A percentile compares a stretch with the other conserved stretches of the same genome.
Conservation (phyloP, 768 basidiomycete species). For the Phylloporus sp. region DNA sequence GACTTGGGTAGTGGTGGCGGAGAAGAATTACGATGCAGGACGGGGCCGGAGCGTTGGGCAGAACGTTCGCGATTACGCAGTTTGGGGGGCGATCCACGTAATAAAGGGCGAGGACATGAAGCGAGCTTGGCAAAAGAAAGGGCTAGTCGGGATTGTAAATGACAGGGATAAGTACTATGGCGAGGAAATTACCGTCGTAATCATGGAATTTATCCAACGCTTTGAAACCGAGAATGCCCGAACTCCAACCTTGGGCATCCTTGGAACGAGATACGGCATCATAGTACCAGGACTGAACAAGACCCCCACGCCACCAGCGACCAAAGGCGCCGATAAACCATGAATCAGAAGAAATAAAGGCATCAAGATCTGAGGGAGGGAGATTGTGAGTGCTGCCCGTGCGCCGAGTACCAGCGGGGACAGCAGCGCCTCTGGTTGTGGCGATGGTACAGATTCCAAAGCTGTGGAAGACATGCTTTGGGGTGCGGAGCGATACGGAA, state of each 20-base stretch:
- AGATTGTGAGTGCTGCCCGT: conserved; percentile 30
- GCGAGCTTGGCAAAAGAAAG: conserved; percentile 51
- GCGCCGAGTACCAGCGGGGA: conserved; percentile 54
- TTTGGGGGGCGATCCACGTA: conserved; percentile 51
- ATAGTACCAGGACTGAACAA: conserved; percentile 78
- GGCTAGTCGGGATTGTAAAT: conserved; percentile 30
- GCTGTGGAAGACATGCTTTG: conserved; percentile 81
- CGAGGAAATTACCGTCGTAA: conserved; percentile 50
- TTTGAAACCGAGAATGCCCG: conserved; percentile 75
- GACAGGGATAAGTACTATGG: neutral
- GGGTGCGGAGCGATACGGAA: conserved; percentile 88
- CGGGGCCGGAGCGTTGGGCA: conserved; percentile 36
- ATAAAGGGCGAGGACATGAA: conserved; percentile 39
- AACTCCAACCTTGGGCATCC: conserved; percentile 71
- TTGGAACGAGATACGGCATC: conserved; percentile 60
- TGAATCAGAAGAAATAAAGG: conserved; percentile 61
- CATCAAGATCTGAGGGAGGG: conserved; percentile 36
- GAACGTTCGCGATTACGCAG: conserved; percentile 56
- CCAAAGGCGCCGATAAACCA: conserved; percentile 93
- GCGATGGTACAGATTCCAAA: conserved; percentile 89
- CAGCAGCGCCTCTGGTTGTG: conserved; percentile 31
- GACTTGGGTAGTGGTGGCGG: conserved; percentile 85
- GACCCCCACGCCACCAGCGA: conserved; percentile 84
- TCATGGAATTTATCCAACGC: conserved; percentile 66
- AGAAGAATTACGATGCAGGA: conserved; percentile 58